A percentile compares a stretch with the other conserved stretches of the same genome.
These are phyloP conservation scores for Leucocoprinus birnbaumii DNA, from an alignment of 768 basidiomycete genomes.

Conservation along the genomic window DNA sequence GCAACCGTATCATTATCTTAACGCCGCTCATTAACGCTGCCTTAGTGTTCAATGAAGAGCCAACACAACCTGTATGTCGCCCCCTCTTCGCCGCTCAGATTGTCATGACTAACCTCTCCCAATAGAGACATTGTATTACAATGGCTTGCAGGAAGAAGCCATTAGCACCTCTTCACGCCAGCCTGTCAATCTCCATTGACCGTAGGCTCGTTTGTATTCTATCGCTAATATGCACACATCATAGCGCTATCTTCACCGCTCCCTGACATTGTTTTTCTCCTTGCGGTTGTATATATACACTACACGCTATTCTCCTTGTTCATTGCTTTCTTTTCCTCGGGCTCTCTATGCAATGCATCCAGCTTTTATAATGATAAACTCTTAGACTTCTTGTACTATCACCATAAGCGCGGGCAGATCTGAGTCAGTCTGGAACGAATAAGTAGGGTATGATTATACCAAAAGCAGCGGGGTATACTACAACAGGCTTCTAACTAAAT, in stretches of 20 bases:
- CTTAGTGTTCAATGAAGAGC: constrained; percentile 93
- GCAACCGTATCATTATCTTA: constrained; percentile 17
- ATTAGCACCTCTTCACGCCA: constrained; percentile 33
- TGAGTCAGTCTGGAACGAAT: too few species aligned
- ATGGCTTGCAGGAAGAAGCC: constrained; percentile 79
- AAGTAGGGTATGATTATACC: not conserved
- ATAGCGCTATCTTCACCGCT: not conserved
- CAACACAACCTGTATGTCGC: constrained; percentile 81
- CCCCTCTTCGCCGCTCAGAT: not conserved
- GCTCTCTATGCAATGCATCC: too few species aligned
- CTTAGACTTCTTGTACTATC: not conserved
- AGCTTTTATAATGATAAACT: too few species aligned
- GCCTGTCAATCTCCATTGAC: not conserved
- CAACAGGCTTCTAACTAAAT: not conserved
- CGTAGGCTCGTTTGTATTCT: not conserved
- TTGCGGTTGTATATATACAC: not conserved
- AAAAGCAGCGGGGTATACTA: not conserved
- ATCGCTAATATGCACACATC: not conserved
- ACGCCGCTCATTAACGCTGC: constrained; percentile 4
- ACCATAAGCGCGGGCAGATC: too few species aligned
- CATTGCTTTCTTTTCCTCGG: too few species aligned
- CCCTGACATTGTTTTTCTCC: not conserved
- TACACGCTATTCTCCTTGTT: not conserved
- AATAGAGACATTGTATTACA: constrained; percentile 80
- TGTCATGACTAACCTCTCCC: constrained; percentile 1